Evolutionary conservation across 2,329 filamentous ascomycete genomes (phyloP).

Genomic region (Apiospora kogelbergensis): DNA sequence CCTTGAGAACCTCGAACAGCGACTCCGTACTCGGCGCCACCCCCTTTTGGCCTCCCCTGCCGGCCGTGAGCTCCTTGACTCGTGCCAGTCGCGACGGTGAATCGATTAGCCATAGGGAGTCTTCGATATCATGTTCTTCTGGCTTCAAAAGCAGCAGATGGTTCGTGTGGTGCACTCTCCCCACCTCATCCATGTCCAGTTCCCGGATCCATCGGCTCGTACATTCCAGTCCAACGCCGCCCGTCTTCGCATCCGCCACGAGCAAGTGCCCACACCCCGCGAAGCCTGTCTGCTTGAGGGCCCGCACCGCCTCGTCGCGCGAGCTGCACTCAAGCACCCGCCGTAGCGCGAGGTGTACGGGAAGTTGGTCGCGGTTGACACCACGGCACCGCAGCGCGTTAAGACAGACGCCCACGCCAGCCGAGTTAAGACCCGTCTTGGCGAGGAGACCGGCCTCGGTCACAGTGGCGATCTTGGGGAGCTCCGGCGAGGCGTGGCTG

Average conservation of each 20-base stretch:
- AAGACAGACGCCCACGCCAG: constrained; percentile 57
- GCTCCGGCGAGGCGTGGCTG: constrained; percentile 39
- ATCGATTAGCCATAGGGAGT: constrained; percentile 31
- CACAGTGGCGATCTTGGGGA: constrained; percentile 52
- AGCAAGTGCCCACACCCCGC: constrained; percentile 52
- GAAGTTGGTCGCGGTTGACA: constrained; percentile 49
- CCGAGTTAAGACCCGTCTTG: constrained; percentile 64
- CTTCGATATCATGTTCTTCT: constrained; percentile 23
- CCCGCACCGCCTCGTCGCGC: constrained; percentile 43
- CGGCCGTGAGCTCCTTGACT: constrained; percentile 24
- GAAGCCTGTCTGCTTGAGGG: constrained; percentile 43
- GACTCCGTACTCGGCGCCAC: constrained; percentile 11
- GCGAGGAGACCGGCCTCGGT: constrained; percentile 62
- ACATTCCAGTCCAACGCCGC: constrained; percentile 47
- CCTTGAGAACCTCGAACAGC: constrained; percentile 27
- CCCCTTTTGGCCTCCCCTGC: neutral
- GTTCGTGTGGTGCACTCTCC: constrained; percentile 43
- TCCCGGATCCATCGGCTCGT: constrained; percentile 30
- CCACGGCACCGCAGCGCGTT: constrained; percentile 62
- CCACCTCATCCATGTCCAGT: constrained; percentile 25
- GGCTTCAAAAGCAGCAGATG: constrained; percentile 34
- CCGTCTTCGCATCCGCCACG: constrained; percentile 40
- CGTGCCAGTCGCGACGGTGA: constrained; percentile 26
- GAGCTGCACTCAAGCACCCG: constrained; percentile 52
- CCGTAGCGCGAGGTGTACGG: constrained; percentile 62